Base-by-base conservation (phyloP, 805 yeast genomes). In the Cyberlindnera maritima region DNA sequence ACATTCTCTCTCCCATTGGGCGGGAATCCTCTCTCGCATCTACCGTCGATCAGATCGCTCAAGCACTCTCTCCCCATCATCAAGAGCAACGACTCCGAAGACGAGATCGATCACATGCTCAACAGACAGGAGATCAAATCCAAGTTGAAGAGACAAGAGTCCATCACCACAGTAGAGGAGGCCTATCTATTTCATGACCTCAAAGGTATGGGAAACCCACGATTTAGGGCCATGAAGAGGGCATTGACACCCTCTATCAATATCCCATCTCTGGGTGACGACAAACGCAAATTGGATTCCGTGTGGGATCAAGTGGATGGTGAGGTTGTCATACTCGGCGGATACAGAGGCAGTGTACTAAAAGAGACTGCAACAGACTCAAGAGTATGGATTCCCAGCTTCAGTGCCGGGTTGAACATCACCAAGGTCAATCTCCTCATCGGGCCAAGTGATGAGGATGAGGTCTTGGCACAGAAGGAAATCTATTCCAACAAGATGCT, bases 301-400 rank as follows among this genome's bases (percentile, higher is more conserved):
- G 71, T 83, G 2, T 85, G 73, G 72, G 75, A 77, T 48, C 77
- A 76, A 21, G 55, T 89, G 1, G 83, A 81, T 19, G 97, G 97
- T 4, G 90, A 90, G 59, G 74, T 91, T 2, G 78, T 91, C 2
- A 71, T 91, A 2, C 49, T 91, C 64, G 97, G 97, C 5, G 97
- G 97, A 0, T 91, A 86, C 64, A 72, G 97, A 57, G 97, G 97
- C 2, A 80, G 89, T 38, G 77, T 85, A 5, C 66, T 91, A 43
- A 64, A 92, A 37, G 94, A 88, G 58, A 59, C 78, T 1, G 68
- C 68, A 12, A 83, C 96, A 0, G 65, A 72, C 13, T 78, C 82
- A 49, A 70, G 92, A 43, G 77, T 86, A 1, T 91, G 97, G 97
- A 79, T 90, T 35, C 97, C 97, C 20, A 48, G 34, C 21, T 60